Conservation (phyloP, 2,329 filamentous ascomycete genomes). For the Mycosphaerelloides madeirae region DNA sequence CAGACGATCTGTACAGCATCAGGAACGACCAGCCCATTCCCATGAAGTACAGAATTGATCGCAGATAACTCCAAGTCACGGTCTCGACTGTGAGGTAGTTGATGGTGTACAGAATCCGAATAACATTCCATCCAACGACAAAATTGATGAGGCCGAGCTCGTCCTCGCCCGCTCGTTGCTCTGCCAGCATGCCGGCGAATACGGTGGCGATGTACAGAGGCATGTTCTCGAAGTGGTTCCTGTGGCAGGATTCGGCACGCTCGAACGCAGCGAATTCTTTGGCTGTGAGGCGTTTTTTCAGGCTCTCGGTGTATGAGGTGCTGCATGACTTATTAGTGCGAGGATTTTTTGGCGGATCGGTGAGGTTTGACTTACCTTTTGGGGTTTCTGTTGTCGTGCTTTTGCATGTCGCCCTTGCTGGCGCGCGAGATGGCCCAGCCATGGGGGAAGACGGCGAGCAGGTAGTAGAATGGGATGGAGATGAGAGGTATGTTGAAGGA, state of each 20-base stretch:
- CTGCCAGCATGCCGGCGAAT: constrained; percentile 41
- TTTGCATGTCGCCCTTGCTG: constrained; percentile 32
- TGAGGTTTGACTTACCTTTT: constrained; percentile 21
- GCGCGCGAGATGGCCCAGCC: constrained; percentile 35
- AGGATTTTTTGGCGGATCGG: too few species aligned
- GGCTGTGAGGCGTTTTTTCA: constrained; percentile 36
- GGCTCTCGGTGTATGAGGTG: constrained; percentile 30
- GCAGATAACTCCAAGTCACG: constrained; percentile 23
- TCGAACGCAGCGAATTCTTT: constrained; percentile 40
- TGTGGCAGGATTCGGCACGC: constrained; percentile 43
- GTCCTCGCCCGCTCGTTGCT: constrained; percentile 24
- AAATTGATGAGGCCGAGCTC: constrained; percentile 34
- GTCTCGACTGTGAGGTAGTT: constrained; percentile 32
- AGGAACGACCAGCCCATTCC: constrained; percentile 29
- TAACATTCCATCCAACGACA: constrained; percentile 33
- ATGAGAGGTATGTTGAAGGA: constrained; percentile 38
- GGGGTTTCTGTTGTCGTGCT: constrained; percentile 43
- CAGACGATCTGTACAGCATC: constrained; percentile 30
- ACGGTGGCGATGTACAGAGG: constrained; percentile 43
- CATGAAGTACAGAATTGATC: constrained; percentile 29
- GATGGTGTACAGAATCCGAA: constrained; percentile 35
- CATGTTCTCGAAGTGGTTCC: constrained; percentile 45
- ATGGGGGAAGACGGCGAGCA: constrained; percentile 41
- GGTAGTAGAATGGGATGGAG: constrained; percentile 43
- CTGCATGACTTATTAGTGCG: too few species aligned